phyloP scores from a whole-genome alignment of 371 early-diverging fungal genomes.

The Mucor irregularis region DNA sequence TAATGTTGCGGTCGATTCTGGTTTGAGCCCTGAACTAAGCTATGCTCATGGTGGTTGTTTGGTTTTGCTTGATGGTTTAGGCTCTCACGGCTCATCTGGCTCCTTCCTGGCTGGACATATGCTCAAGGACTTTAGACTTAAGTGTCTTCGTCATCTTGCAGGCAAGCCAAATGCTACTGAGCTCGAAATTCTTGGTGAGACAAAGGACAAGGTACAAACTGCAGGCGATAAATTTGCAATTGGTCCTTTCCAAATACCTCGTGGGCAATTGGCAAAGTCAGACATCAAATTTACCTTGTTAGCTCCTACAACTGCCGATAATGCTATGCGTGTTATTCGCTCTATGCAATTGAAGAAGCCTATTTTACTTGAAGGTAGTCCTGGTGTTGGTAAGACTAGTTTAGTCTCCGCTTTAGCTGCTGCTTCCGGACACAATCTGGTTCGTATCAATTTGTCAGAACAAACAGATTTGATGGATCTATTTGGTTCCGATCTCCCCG shows the following conservation, averaged over 20 bases:
- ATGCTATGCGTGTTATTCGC: conserved; percentile 92
- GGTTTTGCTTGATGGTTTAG: conserved; percentile 92
- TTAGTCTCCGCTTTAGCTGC: conserved; percentile 88
- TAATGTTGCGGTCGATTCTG: conserved; percentile 45
- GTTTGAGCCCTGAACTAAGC: conserved; percentile 42
- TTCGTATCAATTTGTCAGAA: conserved; percentile 98
- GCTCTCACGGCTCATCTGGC: conserved; percentile 85
- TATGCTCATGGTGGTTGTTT: conserved; percentile 93
- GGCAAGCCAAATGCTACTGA: conserved; percentile 34
- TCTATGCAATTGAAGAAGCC: conserved; percentile 93
- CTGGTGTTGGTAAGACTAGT: conserved; percentile 98
- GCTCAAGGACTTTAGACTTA: conserved; percentile 51
- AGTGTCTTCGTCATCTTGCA: conserved; percentile 54
- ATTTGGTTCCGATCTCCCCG: conserved; percentile 97
- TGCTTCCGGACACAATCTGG: conserved; percentile 78
- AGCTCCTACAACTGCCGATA: conserved; percentile 90
- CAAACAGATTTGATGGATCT: conserved; percentile 99
- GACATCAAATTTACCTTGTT: conserved; percentile 75
- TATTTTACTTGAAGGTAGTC: conserved; percentile 97
- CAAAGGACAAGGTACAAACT: conserved; percentile 40
- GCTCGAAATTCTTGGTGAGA: conserved; percentile 47
- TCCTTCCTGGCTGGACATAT: conserved; percentile 53
- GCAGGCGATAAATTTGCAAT: conserved; percentile 61
- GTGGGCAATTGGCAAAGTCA: conserved; percentile 56
- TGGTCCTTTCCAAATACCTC: conserved; percentile 76